These are phyloP conservation scores for Teunomyces lycoperdinae DNA, from an alignment of 805 yeast genomes.

Conservation along the genomic window DNA sequence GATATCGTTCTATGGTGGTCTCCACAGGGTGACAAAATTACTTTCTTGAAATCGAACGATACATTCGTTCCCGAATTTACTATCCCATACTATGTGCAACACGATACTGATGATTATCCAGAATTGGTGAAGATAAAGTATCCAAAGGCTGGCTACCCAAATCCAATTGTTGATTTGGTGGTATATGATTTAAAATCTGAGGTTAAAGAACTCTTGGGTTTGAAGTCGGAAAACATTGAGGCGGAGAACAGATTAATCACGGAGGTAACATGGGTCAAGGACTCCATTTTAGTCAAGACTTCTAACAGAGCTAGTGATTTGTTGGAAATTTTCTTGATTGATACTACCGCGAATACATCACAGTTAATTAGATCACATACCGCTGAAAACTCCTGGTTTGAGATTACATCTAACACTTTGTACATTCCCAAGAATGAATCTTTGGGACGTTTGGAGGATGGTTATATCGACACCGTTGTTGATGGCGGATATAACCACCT, in stretches of 20 bases:
- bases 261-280: conserved; percentile 56
- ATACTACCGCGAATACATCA: conserved; percentile 27
- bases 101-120: conserved; percentile 45
- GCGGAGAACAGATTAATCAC: conserved; percentile 53
- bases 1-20: conserved; percentile 75
- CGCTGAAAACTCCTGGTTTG: conserved; percentile 60
- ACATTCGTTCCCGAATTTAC: conserved; percentile 52
- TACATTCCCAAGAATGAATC: conserved; percentile 36
- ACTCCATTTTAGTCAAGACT: conserved; percentile 53
- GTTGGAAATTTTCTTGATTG: conserved; percentile 48
- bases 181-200: conserved; percentile 36
- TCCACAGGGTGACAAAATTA: conserved; percentile 54
- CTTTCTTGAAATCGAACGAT: conserved; percentile 59
- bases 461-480: conserved; percentile 77
- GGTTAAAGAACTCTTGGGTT: conserved; percentile 8
- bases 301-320: conserved; percentile 61
- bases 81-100: conserved; percentile 50
- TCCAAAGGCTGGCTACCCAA: conserved; percentile 69
- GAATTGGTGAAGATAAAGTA: conserved; percentile 47
- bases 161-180: conserved; percentile 53
- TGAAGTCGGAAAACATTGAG: conserved; percentile 21
- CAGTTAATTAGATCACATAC: conserved; percentile 42
- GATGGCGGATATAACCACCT: conserved; percentile 67
- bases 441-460: conserved; percentile 42
- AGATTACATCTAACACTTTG: conserved; percentile 36